phyloP scores from a whole-genome alignment of 164 flowering plant species.

The Tetrastigma voinierianum region DNA sequence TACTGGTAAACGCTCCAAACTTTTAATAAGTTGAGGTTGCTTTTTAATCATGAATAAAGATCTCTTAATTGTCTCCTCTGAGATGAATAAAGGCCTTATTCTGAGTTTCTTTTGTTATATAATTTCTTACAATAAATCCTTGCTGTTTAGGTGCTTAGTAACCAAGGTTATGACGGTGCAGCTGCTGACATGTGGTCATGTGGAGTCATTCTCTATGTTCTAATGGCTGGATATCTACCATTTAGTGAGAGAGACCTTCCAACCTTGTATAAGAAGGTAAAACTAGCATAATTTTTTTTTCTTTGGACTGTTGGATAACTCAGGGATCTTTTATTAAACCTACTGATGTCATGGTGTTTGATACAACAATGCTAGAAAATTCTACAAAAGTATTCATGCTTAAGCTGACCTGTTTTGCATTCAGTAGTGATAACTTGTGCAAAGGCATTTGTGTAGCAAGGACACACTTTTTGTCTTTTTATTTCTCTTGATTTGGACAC shows the following conservation, averaged over 20 bases:
- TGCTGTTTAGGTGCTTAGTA: slow-evolving; percentile 62
- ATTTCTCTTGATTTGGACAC: background rate
- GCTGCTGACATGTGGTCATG: slow-evolving; percentile 99
- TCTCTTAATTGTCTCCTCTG: background rate
- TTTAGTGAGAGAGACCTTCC: slow-evolving; percentile 82
- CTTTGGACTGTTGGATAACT: background rate
- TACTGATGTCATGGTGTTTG: background rate
- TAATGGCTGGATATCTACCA: slow-evolving; percentile 98
- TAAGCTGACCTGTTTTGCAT: background rate
- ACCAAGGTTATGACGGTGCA: slow-evolving; percentile 93
- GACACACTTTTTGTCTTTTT: background rate
- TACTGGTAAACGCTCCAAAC: background rate
- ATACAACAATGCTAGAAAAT: background rate
- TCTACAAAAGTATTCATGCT: background rate
- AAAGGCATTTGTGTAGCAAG: background rate
- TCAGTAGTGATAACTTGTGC: background rate
- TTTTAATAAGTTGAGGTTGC: background rate
- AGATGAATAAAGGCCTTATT: too few species aligned
- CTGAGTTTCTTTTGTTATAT: background rate
- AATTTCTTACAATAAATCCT: background rate
- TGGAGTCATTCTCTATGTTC: slow-evolving; percentile 93
- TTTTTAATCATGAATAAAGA: background rate
- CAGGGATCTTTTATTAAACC: background rate
- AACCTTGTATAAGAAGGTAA: slow-evolving; percentile 72
- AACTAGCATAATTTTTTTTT: background rate